A percentile compares a stretch with the other conserved stretches of the same genome.
These are phyloP conservation scores for Lumnitzera littorea DNA, from an alignment of 345 rosid genomes.

Conservation along the genomic window DNA sequence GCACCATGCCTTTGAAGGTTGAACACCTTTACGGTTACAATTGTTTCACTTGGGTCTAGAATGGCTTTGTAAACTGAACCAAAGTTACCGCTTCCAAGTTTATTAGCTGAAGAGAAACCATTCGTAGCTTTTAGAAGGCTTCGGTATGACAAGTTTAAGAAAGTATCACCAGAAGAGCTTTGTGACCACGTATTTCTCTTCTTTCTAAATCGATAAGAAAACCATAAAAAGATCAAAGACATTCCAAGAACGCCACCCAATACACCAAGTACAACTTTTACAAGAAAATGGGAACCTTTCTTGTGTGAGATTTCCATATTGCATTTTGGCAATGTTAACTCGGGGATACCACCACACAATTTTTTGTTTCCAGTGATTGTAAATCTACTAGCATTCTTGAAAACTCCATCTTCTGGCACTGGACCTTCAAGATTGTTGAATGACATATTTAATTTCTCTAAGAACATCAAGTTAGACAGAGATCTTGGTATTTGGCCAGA, in stretches of 20 bases:
- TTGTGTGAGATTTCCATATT: too few species aligned
- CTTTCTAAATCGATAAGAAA: neutral
- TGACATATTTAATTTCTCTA: conserved; percentile 15
- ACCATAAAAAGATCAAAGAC: too few species aligned
- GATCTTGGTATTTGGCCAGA: conserved; percentile 14
- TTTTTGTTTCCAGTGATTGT: conserved; percentile 16
- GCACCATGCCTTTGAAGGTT: neutral
- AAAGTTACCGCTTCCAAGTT: conserved; percentile 6
- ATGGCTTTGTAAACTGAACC: conserved; percentile 11
- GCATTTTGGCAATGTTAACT: too few species aligned
- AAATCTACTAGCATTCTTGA: conserved; percentile 13
- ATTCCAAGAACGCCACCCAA: too few species aligned
- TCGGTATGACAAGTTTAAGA: neutral
- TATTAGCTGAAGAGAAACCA: conserved; percentile 6
- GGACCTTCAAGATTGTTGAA: conserved; percentile 17
- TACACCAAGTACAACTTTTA: too few species aligned
- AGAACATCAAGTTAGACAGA: conserved; percentile 3
- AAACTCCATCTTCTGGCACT: conserved; percentile 17
- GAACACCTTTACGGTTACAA: conserved; percentile 5
- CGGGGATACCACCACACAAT: conserved; percentile 17
- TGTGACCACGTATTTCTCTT: neutral
- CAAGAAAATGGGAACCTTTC: too few species aligned
- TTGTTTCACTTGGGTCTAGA: neutral
- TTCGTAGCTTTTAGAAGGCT: conserved; percentile 4
- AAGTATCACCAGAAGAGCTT: neutral